Evolutionary conservation across 2,329 filamentous ascomycete genomes (phyloP).

Genomic region (Colletotrichum theobromicola): DNA sequence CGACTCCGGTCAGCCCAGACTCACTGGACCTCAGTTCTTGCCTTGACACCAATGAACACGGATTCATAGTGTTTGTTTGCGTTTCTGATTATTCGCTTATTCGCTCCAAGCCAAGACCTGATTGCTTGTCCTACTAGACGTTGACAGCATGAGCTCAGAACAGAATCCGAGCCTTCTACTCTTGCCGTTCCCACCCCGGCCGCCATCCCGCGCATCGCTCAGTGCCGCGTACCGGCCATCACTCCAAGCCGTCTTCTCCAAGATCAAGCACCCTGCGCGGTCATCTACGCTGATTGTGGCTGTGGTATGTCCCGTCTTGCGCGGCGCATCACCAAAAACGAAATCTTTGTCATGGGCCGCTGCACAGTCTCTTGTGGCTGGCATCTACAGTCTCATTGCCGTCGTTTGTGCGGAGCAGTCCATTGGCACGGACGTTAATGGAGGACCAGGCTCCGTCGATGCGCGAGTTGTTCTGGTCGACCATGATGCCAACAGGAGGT

Average conservation of each 20-base stretch:
- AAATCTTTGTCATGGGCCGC: constrained; percentile 66
- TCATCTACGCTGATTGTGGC: constrained; percentile 55
- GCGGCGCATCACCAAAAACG: constrained; percentile 51
- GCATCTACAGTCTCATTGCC: constrained; percentile 79
- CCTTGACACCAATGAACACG: not conserved
- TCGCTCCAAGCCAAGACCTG: not conserved
- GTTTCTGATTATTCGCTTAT: not conserved
- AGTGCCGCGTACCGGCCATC: constrained; percentile 65
- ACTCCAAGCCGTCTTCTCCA: constrained; percentile 58
- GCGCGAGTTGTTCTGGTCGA: constrained; percentile 76
- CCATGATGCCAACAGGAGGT: constrained; percentile 47
- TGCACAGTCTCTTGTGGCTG: constrained; percentile 77
- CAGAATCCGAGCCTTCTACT: constrained; percentile 61
- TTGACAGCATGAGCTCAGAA: constrained; percentile 2
- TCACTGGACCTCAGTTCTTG: not conserved
- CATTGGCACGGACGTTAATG: constrained; percentile 62
- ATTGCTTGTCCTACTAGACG: not conserved
- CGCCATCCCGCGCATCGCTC: constrained; percentile 55
- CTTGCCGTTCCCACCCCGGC: constrained; percentile 66
- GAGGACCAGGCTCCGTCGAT: constrained; percentile 72
- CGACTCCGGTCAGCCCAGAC: not conserved
- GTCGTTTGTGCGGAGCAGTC: constrained; percentile 69
- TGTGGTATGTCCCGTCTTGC: constrained; percentile 67
- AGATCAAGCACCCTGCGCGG: constrained; percentile 44
- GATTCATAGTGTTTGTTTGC: not conserved